Percentiles rank a stretch among this genome's conserved stretches.
phyloP scores from a whole-genome alignment of 1,284 basidiomycete genomes.

The Vanrija pseudolonga region DNA sequence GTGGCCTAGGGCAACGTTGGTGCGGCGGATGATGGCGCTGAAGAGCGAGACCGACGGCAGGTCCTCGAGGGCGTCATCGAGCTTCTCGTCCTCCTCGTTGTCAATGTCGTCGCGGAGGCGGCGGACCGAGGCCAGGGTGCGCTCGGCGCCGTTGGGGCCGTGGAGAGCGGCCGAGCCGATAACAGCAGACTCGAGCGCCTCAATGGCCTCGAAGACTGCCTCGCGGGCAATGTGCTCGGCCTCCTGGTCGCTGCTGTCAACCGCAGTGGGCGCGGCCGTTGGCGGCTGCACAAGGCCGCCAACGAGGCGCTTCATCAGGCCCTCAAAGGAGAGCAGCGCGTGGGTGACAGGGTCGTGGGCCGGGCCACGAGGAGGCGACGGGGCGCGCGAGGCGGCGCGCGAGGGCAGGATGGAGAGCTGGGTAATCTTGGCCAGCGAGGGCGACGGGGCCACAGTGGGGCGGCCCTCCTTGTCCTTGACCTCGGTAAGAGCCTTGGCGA shows the following conservation, averaged over 20 bases:
- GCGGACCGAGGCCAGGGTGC: constrained; percentile 24
- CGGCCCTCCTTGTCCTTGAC: constrained; percentile 34
- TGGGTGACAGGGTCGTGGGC: constrained; percentile 38
- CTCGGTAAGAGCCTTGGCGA: constrained; percentile 39
- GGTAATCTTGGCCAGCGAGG: constrained; percentile 39
- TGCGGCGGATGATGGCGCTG: constrained; percentile 35
- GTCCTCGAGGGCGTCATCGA: constrained; percentile 50
- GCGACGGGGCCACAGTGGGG: constrained; percentile 21
- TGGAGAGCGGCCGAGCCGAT: constrained; percentile 39
- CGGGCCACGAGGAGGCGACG: constrained; percentile 39
- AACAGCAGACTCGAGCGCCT: constrained; percentile 46
- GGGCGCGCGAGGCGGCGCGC: constrained; percentile 38
- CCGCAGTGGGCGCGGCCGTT: constrained; percentile 24
- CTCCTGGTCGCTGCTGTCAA: constrained; percentile 29
- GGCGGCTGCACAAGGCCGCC: constrained; percentile 44
- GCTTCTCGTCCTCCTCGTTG: constrained; percentile 35
- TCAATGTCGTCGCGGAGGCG: constrained; percentile 45
- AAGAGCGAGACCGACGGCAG: constrained; percentile 46
- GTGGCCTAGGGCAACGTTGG: constrained; percentile 30
- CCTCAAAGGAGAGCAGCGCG: constrained; percentile 46
- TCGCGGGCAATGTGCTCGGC: constrained; percentile 48
- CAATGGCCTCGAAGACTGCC: constrained; percentile 48
- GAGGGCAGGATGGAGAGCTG: constrained; percentile 38
- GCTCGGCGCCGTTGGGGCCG: constrained; percentile 19
- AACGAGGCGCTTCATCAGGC: constrained; percentile 45